These are phyloP conservation scores for Arachnopeziza araneosa DNA, from an alignment of 2,329 filamentous ascomycete species.

Conservation along the genomic window DNA sequence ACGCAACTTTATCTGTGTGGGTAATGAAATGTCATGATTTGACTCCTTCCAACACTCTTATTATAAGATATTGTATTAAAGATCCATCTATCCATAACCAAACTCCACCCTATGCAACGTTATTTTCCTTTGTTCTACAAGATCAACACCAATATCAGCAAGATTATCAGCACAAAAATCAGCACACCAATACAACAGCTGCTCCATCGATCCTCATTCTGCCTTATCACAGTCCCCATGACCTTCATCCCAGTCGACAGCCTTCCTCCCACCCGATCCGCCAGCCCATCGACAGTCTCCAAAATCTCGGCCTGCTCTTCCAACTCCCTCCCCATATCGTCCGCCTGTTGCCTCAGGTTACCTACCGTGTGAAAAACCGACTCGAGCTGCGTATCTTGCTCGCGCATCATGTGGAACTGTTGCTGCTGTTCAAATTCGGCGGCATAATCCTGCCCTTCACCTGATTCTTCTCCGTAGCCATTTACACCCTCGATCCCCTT, in stretches of 20 bases:
- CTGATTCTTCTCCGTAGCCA: slow-evolving; percentile 28
- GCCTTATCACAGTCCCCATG: slow-evolving; percentile 75
- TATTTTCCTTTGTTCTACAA: slow-evolving; percentile 34
- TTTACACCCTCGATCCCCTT: slow-evolving; percentile 35
- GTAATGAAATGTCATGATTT: slow-evolving; percentile 17
- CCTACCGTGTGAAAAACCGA: slow-evolving; percentile 91
- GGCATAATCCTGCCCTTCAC: slow-evolving; percentile 45
- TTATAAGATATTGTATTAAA: neutral
- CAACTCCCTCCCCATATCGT: slow-evolving; percentile 92
- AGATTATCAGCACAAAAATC: slow-evolving; percentile 80
- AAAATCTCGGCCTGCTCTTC: slow-evolving; percentile 92
- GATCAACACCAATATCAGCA: slow-evolving; percentile 72
- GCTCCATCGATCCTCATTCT: slow-evolving; percentile 83
- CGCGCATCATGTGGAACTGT: slow-evolving; percentile 85
- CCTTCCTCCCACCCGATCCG: slow-evolving; percentile 81
- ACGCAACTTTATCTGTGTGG: neutral
- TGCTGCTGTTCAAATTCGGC: slow-evolving; percentile 85
- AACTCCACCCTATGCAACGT: slow-evolving; percentile 1
- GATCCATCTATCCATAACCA: neutral
- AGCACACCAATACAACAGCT: slow-evolving; percentile 88
- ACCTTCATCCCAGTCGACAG: slow-evolving; percentile 82
- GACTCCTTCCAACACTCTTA: neutral
- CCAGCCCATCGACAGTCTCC: slow-evolving; percentile 75
- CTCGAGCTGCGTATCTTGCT: slow-evolving; percentile 90
- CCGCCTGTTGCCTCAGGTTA: slow-evolving; percentile 81